Conservation (phyloP, 805 yeast genomes). For the Kurtzmaniella cleridarum region DNA sequence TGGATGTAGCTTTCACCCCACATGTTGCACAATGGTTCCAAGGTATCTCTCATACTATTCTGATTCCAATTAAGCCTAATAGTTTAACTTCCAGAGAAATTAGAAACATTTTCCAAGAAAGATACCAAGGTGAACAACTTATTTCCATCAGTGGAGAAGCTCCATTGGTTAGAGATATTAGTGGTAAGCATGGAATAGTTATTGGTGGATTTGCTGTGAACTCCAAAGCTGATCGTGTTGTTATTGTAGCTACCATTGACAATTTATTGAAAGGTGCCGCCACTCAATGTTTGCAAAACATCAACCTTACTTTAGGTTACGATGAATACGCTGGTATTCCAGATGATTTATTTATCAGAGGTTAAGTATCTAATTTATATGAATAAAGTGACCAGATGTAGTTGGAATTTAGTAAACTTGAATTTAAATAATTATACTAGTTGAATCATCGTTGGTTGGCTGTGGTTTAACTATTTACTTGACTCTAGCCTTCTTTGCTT, state of each 20-base stretch:
- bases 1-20: conserved; percentile 83
- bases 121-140: conserved; percentile 81
- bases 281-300: conserved; percentile 95
- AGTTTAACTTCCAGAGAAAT: conserved; percentile 75
- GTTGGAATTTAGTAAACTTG: neutral
- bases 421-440: neutral
- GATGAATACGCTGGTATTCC: conserved; percentile 97
- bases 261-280: conserved; percentile 97
- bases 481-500: too few relatives aligned
- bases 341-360: conserved; percentile 51
- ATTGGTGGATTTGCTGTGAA: conserved; percentile 96
- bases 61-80: conserved; percentile 71
- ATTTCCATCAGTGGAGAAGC: conserved; percentile 86
- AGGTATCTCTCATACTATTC: conserved; percentile 90
- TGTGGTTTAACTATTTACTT: too few relatives aligned
- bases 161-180: conserved; percentile 85
- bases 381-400: neutral
- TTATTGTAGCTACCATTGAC: conserved; percentile 91
- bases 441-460: too few relatives aligned
- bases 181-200: conserved; percentile 92
- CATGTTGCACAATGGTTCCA: conserved; percentile 99
- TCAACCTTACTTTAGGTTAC: conserved; percentile 83
- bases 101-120: conserved; percentile 78
- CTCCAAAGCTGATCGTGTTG: conserved; percentile 83
- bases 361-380: conserved; percentile 15